phyloP scores from a whole-genome alignment of 2,329 filamentous ascomycete genomes.

The Clonostachys solani region DNA sequence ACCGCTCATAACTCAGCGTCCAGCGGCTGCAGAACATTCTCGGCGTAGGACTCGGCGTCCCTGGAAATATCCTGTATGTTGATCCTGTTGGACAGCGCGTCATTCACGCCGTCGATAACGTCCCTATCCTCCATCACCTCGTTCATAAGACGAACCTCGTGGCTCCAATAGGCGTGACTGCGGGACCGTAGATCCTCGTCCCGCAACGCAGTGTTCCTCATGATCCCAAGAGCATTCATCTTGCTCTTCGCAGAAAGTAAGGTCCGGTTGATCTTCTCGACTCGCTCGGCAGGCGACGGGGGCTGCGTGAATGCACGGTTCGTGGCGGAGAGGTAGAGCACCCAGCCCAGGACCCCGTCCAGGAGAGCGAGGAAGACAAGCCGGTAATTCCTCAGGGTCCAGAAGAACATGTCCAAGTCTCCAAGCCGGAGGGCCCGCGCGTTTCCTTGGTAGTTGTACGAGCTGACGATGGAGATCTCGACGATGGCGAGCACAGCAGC shows the following conservation, averaged over 20 bases:
- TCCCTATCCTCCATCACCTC: conserved; percentile 77
- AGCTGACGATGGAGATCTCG: conserved; percentile 63
- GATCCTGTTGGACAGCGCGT: conserved; percentile 60
- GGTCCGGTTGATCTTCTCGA: conserved; percentile 53
- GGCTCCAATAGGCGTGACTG: conserved; percentile 73
- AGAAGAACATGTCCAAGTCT: conserved; percentile 69
- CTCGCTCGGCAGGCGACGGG: conserved; percentile 57
- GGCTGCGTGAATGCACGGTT: conserved; percentile 70
- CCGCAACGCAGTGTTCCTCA: conserved; percentile 75
- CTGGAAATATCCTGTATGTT: conserved; percentile 56
- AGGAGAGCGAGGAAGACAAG: conserved; percentile 59
- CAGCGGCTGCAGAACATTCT: conserved; percentile 29
- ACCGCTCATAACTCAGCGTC: conserved; percentile 8
- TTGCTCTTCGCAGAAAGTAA: conserved; percentile 61
- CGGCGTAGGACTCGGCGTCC: conserved; percentile 61
- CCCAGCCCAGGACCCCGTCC: conserved; percentile 57
- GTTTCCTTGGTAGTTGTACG: conserved; percentile 64
- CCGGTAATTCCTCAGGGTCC: conserved; percentile 62
- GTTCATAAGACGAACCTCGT: conserved; percentile 68
- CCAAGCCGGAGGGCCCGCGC: conserved; percentile 53
- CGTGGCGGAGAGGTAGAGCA: conserved; percentile 75
- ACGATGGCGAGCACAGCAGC: conserved; percentile 52
- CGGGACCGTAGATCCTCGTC: conserved; percentile 66
- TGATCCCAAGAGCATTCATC: conserved; percentile 67
- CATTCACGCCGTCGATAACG: conserved; percentile 67